Percentiles rank a stretch among this genome's conserved stretches.
These are phyloP conservation scores for Peniophora sp. DNA, from an alignment of 1,284 basidiomycete genomes.

Conservation along the genomic window DNA sequence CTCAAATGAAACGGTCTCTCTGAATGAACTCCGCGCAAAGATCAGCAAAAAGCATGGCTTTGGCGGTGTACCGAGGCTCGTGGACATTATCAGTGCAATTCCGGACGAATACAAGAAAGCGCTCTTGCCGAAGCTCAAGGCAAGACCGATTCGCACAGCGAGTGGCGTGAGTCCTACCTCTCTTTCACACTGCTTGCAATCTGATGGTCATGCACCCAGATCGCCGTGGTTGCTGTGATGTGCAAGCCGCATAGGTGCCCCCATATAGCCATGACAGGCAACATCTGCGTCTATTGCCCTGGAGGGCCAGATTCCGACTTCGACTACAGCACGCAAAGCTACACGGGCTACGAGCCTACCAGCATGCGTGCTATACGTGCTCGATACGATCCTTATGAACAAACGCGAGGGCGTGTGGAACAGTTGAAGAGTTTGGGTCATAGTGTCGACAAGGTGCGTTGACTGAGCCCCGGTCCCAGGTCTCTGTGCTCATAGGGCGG, in stretches of 20 bases:
- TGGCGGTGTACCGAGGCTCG: conserved; percentile 84
- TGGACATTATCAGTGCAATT: conserved; percentile 98
- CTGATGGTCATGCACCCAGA: conserved; percentile 37
- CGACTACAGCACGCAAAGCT: conserved; percentile 98
- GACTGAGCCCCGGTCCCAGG: not conserved
- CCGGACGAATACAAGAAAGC: conserved; percentile 95
- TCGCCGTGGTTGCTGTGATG: conserved; percentile 99
- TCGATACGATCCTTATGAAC: conserved; percentile 98
- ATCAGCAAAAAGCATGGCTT: conserved; percentile 88
- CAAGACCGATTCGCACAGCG: conserved; percentile 95
- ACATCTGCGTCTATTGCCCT: conserved; percentile 99
- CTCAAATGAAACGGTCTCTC: conserved; percentile 65
- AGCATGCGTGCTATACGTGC: conserved; percentile 99
- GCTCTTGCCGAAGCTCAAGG: conserved; percentile 84
- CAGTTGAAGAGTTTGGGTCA: conserved; percentile 94
- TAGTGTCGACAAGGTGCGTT: conserved; percentile 86
- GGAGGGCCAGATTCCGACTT: conserved; percentile 99
- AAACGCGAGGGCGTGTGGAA: conserved; percentile 91
- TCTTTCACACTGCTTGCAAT: not conserved
- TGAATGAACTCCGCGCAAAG: conserved; percentile 83
- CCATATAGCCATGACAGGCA: conserved; percentile 99
- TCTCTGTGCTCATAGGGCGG: no score
- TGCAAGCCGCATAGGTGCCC: conserved; percentile 99
- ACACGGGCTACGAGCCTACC: conserved; percentile 96
- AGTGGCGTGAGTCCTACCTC: conserved; percentile 63